Percentiles rank a stretch among this genome's conserved stretches.
phyloP scores from a whole-genome alignment of 768 basidiomycete species.

The Boletus rufocinnamomeus region DNA sequence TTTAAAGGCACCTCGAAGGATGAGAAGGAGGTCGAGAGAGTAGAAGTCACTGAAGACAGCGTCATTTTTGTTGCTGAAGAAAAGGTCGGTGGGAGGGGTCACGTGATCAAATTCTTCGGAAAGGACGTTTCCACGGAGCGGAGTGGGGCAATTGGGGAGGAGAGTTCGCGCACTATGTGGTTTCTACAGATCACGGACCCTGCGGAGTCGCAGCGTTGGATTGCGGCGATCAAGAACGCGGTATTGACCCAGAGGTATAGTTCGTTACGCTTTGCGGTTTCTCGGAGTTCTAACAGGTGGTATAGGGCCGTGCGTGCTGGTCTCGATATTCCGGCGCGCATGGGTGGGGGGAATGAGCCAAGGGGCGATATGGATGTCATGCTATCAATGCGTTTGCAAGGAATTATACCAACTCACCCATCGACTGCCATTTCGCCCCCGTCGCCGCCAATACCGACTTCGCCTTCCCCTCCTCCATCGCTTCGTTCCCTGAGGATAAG shows the following conservation, averaged over 20 bases:
- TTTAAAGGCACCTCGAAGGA: conserved; percentile 64
- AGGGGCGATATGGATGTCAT: conserved; percentile 83
- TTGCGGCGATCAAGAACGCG: conserved; percentile 67
- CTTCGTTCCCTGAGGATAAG: conserved; percentile 29
- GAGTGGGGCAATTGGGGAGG: conserved; percentile 17
- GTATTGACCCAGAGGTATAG: conserved; percentile 69
- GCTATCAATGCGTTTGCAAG: conserved; percentile 75
- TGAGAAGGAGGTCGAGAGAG: conserved; percentile 70
- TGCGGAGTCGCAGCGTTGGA: conserved; percentile 72
- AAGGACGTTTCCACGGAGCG: conserved; percentile 52
- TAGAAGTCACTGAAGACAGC: conserved; percentile 76
- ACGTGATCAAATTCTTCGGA: conserved; percentile 71
- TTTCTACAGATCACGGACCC: conserved; percentile 65
- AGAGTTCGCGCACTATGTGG: conserved; percentile 42
- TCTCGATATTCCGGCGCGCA: conserved; percentile 48
- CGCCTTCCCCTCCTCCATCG: conserved; percentile 32
- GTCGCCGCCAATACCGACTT: conserved; percentile 23
- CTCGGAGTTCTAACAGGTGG: conserved; percentile 1
- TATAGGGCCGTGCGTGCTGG: conserved; percentile 69
- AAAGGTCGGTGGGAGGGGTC: conserved; percentile 44
- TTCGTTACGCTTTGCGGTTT: not conserved
- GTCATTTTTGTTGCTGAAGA: conserved; percentile 73
- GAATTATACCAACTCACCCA: conserved; percentile 41
- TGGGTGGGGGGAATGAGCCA: conserved; percentile 54
- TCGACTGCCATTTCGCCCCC: conserved; percentile 10